Conservation (phyloP, 1,139 yeast genomes). For the Diutina rugosa region DNA sequence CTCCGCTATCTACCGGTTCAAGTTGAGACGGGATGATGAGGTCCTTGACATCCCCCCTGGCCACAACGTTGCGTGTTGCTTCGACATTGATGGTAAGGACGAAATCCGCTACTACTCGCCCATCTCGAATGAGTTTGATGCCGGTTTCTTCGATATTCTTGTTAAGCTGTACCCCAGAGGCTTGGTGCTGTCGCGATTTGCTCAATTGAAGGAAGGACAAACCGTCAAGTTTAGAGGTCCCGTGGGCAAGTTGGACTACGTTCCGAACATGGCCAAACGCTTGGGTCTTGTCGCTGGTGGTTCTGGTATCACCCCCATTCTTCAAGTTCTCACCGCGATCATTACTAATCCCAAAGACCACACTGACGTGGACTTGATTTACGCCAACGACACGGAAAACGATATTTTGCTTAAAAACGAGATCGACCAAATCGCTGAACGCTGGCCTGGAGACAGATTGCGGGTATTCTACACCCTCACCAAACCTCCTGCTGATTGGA, state of each 20-base stretch:
- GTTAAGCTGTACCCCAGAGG: constrained; percentile 67
- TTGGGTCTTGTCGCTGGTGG: constrained; percentile 79
- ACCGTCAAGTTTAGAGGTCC: constrained; percentile 66
- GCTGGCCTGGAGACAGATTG: constrained; percentile 40
- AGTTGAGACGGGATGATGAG: constrained; percentile 46
- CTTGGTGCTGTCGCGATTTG: constrained; percentile 50
- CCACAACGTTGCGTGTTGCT: constrained; percentile 56
- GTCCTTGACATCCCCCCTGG: constrained; percentile 59
- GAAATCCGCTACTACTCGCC: constrained; percentile 65
- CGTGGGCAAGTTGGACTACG: constrained; percentile 56
- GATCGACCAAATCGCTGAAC: constrained; percentile 50
- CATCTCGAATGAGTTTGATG: constrained; percentile 53
- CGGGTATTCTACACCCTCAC: constrained; percentile 36
- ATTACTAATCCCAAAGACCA: constrained; percentile 62
- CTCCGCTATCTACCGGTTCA: constrained; percentile 63
- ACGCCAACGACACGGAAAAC: constrained; percentile 67
- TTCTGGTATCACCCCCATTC: constrained; percentile 72
- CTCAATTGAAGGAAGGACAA: constrained; percentile 49
- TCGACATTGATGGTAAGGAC: constrained; percentile 43
- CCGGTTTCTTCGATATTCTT: constrained; percentile 62
- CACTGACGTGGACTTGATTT: constrained; percentile 52
- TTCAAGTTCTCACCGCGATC: constrained; percentile 64
- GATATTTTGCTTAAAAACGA: constrained; percentile 70
- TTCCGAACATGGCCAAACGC: constrained; percentile 44
- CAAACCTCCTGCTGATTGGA: constrained; percentile 30